A percentile compares a stretch with the other conserved stretches of the same genome.
phyloP scores from a whole-genome alignment of 257 asterid species.

The Fraxinus pennsylvanica region DNA sequence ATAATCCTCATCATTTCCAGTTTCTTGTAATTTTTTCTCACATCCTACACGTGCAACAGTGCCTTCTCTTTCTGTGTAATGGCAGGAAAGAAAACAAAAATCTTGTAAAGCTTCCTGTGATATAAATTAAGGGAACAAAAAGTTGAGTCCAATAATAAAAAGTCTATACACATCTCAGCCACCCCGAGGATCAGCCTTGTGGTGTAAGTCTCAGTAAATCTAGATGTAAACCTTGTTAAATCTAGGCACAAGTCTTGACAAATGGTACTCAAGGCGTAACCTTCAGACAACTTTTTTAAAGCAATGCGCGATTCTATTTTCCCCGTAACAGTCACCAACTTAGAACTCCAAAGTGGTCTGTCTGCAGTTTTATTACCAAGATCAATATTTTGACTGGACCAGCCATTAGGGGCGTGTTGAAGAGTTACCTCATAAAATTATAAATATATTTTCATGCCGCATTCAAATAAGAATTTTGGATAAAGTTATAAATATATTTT shows the following conservation, averaged over 20 bases:
- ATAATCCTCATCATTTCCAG: background rate
- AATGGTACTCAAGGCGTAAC: background rate
- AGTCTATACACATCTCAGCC: background rate
- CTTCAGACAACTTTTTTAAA: background rate
- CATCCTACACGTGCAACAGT: background rate
- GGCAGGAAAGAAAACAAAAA: background rate
- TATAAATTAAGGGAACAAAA: background rate
- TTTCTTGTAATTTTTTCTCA: background rate
- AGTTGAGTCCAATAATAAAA: background rate
- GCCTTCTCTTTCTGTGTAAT: background rate
- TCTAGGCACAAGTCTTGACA: background rate
- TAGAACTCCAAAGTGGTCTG: background rate
- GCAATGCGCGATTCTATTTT: background rate
- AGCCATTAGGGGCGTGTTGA: background rate
- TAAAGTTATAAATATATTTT: too few relatives aligned
- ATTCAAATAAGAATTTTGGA: background rate
- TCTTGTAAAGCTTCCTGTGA: background rate
- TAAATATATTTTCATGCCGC: background rate
- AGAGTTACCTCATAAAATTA: background rate
- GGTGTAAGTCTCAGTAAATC: background rate
- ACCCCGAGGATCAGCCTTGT: background rate
- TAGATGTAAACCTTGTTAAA: background rate
- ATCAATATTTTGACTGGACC: background rate
- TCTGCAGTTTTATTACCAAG: background rate
- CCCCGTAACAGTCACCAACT: background rate